A percentile compares a stretch with the other conserved stretches of the same genome.
phyloP scores from a whole-genome alignment of 768 basidiomycete species.

The Tephrocybe sp. region DNA sequence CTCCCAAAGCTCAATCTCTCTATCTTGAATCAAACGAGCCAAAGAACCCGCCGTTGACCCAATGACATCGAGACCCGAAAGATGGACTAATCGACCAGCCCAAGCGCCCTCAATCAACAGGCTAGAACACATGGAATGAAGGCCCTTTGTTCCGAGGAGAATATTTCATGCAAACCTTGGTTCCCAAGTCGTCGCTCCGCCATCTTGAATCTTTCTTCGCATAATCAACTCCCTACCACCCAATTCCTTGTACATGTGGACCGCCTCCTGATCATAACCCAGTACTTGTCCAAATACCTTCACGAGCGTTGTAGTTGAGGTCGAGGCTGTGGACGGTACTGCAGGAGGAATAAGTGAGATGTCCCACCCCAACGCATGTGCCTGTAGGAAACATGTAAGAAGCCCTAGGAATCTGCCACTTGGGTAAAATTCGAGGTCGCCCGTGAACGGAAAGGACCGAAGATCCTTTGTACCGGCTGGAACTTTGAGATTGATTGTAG shows the following conservation, averaged over 20 bases:
- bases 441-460: slow-evolving; percentile 44
- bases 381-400: slow-evolving; percentile 59
- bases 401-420: slow-evolving; percentile 55
- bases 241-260: slow-evolving; percentile 70
- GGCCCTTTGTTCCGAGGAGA: not conserved
- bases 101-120: slow-evolving; percentile 55
- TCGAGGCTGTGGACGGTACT: slow-evolving; percentile 58
- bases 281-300: slow-evolving; percentile 53
- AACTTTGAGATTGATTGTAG: slow-evolving; percentile 35
- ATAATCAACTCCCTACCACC: slow-evolving; percentile 67
- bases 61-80: slow-evolving; percentile 63
- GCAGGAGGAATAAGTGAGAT: slow-evolving; percentile 62
- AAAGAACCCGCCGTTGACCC: slow-evolving; percentile 65
- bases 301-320: slow-evolving; percentile 58
- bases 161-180: slow-evolving; percentile 45
- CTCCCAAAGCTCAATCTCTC: slow-evolving; percentile 68
- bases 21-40: slow-evolving; percentile 57
- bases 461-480: slow-evolving; percentile 49
- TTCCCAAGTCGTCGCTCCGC: slow-evolving; percentile 59
- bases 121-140: slow-evolving; percentile 1
- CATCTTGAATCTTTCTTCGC: slow-evolving; percentile 56
- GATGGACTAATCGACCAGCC: slow-evolving; percentile 56
- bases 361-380: slow-evolving; percentile 66
- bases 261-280: slow-evolving; percentile 58
- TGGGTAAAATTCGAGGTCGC: slow-evolving; percentile 40